Percentiles rank a stretch among this genome's conserved stretches.
These are phyloP conservation scores for Xylaria sp. DNA, from an alignment of 495 filamentous ascomycete species.

Conservation along the genomic window DNA sequence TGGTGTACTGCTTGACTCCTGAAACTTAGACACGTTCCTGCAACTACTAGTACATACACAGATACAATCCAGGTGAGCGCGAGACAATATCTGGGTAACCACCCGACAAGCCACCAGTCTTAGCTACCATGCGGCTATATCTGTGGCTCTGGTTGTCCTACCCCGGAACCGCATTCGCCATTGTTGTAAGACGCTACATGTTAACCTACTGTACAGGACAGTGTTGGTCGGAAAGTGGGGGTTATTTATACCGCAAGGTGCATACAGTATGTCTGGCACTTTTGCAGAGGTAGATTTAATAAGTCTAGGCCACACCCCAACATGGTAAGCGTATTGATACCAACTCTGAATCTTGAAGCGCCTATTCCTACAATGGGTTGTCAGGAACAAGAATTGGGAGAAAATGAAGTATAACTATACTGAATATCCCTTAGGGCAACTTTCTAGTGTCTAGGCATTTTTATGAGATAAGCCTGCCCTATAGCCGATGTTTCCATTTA, in stretches of 20 bases:
- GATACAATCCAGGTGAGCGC: no score
- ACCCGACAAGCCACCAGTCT: neutral
- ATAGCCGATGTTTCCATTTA: conserved; percentile 11
- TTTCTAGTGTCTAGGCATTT: neutral
- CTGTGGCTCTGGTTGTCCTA: no score
- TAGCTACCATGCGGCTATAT: neutral
- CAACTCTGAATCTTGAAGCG: neutral
- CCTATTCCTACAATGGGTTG: neutral
- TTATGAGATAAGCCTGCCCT: conserved; percentile 9
- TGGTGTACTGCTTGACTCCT: neutral
- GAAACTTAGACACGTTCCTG: conserved; percentile 3
- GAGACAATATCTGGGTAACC: neutral
- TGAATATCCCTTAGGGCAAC: neutral
- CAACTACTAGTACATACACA: no score
- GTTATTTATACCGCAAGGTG: neutral
- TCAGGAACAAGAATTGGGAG: neutral
- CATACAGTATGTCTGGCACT: conserved; percentile 1
- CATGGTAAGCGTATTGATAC: neutral
- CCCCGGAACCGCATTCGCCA: neutral
- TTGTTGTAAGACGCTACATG: neutral
- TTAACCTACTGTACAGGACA: neutral
- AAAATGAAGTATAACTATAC: neutral
- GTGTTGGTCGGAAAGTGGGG: neutral
- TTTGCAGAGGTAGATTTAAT: neutral
- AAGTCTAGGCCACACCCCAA: neutral